A percentile compares a stretch with the other conserved stretches of the same genome.
Evolutionary conservation across 768 basidiomycete species (phyloP).

Genomic region (Dacryopinax spathularia): DNA sequence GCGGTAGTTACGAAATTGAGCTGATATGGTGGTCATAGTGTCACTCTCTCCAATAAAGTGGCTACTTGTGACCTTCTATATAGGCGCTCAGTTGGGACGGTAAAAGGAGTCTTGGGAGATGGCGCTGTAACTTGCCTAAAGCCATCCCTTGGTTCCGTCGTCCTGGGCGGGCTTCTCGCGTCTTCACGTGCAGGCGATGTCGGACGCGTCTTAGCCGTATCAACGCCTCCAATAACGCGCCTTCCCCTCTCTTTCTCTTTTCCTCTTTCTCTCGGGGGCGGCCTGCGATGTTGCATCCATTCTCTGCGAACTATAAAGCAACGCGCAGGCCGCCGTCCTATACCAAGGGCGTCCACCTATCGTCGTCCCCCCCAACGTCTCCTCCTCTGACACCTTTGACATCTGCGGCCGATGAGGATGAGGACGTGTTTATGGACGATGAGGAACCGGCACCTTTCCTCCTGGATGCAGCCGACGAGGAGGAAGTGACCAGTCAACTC

Average conservation of each 20-base stretch:
- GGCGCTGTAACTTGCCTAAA: not conserved
- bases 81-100: not conserved
- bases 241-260: not conserved
- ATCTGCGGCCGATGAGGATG: not conserved
- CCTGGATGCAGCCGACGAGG: not conserved
- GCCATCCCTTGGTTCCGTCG: not conserved
- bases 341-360: not conserved
- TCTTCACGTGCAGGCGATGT: not conserved
- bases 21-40: conserved; percentile 65
- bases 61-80: not conserved
- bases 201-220: not conserved
- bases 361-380: not conserved
- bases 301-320: conserved; percentile 1
- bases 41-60: not conserved
- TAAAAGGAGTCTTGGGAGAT: not conserved
- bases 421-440: not conserved
- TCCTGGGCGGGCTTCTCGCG: not conserved
- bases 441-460: not conserved
- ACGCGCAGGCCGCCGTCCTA: conserved; percentile 3
- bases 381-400: not conserved
- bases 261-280: not conserved
- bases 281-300: conserved; percentile 4
- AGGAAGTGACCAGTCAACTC: not conserved
- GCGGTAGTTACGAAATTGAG: conserved; percentile 80
- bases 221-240: too few relatives aligned